Evolutionary conservation across 2,329 filamentous ascomycete genomes (phyloP).

Genomic region (Sporothrix brunneoviolacea): DNA sequence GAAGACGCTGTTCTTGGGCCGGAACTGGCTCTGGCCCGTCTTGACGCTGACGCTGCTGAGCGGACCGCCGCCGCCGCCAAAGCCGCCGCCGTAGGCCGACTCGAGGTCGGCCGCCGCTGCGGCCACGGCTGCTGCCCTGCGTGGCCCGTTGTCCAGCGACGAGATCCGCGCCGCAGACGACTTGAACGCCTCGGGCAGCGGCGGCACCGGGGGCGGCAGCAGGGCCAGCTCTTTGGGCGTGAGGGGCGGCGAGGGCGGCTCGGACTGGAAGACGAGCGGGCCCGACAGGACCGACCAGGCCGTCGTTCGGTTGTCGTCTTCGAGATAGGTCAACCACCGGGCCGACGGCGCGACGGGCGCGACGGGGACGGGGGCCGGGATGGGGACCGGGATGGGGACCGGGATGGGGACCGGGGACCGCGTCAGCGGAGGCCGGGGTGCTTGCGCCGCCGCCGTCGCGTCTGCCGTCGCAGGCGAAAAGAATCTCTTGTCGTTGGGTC

Average conservation of each 20-base stretch:
- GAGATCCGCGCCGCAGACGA: not conserved
- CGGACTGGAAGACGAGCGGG: conserved; percentile 22
- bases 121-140: not conserved
- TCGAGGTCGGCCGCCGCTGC: not conserved
- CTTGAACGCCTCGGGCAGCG: conserved; percentile 4
- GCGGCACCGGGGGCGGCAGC: conserved; percentile 6
- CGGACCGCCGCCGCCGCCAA: not conserved
- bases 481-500: not conserved
- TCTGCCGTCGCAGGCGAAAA: not conserved
- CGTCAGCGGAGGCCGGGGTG: not conserved
- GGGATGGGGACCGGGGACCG: not conserved
- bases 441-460: not conserved
- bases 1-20: conserved; percentile 33
- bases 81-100: not conserved
- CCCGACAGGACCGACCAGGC: conserved; percentile 22
- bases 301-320: conserved; percentile 22
- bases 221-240: conserved; percentile 14
- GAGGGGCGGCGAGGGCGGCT: conserved; percentile 22
- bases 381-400: not conserved
- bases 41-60: conserved; percentile 1
- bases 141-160: not conserved
- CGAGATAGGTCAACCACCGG: conserved; percentile 14
- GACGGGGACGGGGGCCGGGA: conserved; percentile 13
- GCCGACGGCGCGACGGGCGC: conserved; percentile 13
- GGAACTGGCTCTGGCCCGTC: conserved; percentile 9